Evolutionary conservation across 176 grass and related monocot species (phyloP), one percentile per base, ranked within the genome.

Genomic region (Oryza brachyantha): DNA sequence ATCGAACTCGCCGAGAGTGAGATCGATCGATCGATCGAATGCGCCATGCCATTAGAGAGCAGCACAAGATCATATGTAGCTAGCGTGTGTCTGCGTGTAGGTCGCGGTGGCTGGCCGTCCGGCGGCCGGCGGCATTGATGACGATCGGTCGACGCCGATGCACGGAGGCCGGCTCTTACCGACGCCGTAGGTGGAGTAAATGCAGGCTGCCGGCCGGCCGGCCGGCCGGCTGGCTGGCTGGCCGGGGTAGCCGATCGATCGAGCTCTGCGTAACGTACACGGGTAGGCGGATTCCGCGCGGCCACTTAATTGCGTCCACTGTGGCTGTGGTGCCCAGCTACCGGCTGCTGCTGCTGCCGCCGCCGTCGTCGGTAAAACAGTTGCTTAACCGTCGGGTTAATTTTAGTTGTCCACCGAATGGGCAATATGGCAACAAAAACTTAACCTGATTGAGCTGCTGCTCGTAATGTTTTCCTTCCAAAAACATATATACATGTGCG

Each of bases 161-260:
- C 10, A 74, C 66, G 13, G 37, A 27, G n/a, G 3, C 35, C 0
- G 10, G n/a, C n/a, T n/a, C n/a, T n/a, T 1, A 27, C 62, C 31
- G 43, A 79, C 31, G 39, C 62, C 63, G 64, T 79, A 68, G 64
- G 42, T 14, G 64, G 27, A 57, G 37, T 68, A 28, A 79, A 79
- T 22, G 62, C 13, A 9, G 55, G 24, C 75, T 52, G 42, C 58
- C 57, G 29, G 73, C 61, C 19, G 29, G 73, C 61, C 19, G 39
- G 39, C 73, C 36, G 36, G 52, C 71, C 19, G 66, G 73, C 61
- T 11, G 39, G 39, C 73, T 24, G 36, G 52, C 71, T 10, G 66
- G 19, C 52, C 21, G 29, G 38, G 11, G 32, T 19, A 7, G 1
- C 2, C 66, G n/a, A n/a, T n/a, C n/a, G n/a, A n/a, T n/a, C n/a